Evolutionary conservation across 495 filamentous ascomycete species (phyloP), one percentile per base, ranked within the genome.

Genomic region (Neurospora sp.): DNA sequence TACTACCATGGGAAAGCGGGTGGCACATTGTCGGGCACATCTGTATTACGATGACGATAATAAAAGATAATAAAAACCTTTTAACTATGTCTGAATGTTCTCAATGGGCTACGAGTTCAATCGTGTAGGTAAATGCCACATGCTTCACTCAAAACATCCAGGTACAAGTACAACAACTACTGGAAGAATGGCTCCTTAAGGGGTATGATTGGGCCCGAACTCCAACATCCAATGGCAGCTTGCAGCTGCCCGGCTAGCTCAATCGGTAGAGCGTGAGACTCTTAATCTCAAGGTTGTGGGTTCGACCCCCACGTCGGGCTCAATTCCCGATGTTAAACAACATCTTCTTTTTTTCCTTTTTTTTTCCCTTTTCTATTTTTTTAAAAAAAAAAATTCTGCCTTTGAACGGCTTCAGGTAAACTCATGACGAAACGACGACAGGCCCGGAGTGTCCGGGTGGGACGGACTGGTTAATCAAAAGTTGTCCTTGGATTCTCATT

Each of bases 231-330:
- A 61, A 61, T 61, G 53, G 53, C 53, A 61, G 53, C 53, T 61
- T 31, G 53, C 5, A 61, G 48, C 48, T 61, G 79, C 79, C 79
- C 78, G 81, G 88, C 88, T 91, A 91, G 89, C 89, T 91, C 89
- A 91, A 91, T 91, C 89, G 89, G 89, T 90, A 91, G 89, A 91
- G 90, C 90, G 89, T 91, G 87, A 90, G 89, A 91, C 89, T 91
- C 89, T 91, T 91, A 91, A 61, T 61, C 48, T 61, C 48, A 61
- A 61, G 48, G 48, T 61, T 61, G 48, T 61, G 48, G 48, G 48
- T 61, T 61, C 48, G 48, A 61, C 53, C 53, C 53, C 53, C 53
- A 61, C 53, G 53, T 61, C 53, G 53, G 53, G 53, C 53, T 61
- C 53, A 61, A 61, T 61, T 61, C 53, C 53, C 53, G 53, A 61